Evolutionary conservation across 441 rosid species (phyloP), one percentile per base, ranked within the genome.

Genomic region (Melastoma candidum): DNA sequence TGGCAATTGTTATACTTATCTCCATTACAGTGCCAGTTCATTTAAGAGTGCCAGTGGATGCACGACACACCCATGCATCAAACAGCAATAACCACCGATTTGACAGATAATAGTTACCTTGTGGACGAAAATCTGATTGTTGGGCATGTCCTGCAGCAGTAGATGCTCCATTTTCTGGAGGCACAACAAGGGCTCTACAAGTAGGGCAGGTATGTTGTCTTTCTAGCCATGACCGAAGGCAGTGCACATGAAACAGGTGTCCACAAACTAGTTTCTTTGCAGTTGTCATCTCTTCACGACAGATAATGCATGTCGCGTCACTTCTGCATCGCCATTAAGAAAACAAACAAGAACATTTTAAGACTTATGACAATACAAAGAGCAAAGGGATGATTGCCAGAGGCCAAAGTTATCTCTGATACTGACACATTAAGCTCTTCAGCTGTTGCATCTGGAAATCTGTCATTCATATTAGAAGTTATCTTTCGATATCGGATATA

Each of bases 161-260:
- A 64, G 44, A 71, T 61, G 85, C 59, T 56, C 77, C 75, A 66
- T 61, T 81, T 63, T 84, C 97, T 67, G 97, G 68, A 29, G 96
- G 97, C 49, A 86, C 90, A 71, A 92, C 97, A 17, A 74, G 80
- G 49, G 98, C 98, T 68, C 97, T 81, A 70, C 97, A 93, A 12
- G 95, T 93, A 44, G 98, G 98, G 53, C 98, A 93, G 0, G 98
- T 93, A 75, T 88, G 89, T 44, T 93, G 98, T 32, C 98, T 67
- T 76, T 88, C 98, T 62, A 93, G 76, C 98, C 98, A 93, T 32
- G 97, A 93, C 13, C 95, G 95, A 3, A 93, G 97, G 71, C 98
- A 92, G 65, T 93, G 97, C 44, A 93, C 95, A 66, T 89, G 99
- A 54, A 93, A 93, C 64, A 93, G 83, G 78, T 89, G 99, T 44